Base-by-base conservation (phyloP, 768 basidiomycete species). In the Mycena leptocephala region DNA sequence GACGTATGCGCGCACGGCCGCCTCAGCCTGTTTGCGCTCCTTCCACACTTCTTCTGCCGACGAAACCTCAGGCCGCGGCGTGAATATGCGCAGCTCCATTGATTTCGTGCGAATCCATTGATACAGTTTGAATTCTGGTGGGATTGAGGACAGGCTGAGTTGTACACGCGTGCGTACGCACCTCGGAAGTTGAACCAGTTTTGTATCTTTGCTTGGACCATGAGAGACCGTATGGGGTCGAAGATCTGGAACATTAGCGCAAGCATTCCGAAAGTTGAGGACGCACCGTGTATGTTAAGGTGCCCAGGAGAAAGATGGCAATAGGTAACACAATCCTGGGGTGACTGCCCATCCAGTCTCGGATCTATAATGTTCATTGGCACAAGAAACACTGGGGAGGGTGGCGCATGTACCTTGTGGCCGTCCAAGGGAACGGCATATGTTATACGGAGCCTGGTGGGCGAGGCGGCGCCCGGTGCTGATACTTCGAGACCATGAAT, bases 221-320 rank as follows among this genome's bases (percentile, higher is more conserved):
- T 96, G 73, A 96, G 87, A 3, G 93, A 91, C 32, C 98, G 93
- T 51, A 99, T 91, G 3, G 97, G 97, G 83, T 99, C 97, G 80
- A 99, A 98, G 65, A 99, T 91, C 95, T 98, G 76, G 10, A 74
- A 41, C 6, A n/a, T 65, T 18, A 73, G 43, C 14, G 55, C 37
- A 55, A n/a, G 67, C 39, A 55, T 53, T 66, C 22, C 10, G n/a
- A 13, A 32, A 20, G 46, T 9, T 26, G 28, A 56, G 48, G 70
- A 85, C 92, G 74, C 76, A 96, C 96, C 8, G 95, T 94, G 82
- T 98, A 98, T 26, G 96, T 96, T 43, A 99, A 79, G 3, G 94
- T 94, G 14, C 97, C 98, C n/a, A 99, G 83, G 2, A 99, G 85
- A 83, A 99, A 98, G 53, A 97, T 90, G 2, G 97, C 74, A 22